A percentile compares a stretch with the other conserved stretches of the same genome.
phyloP scores from a whole-genome alignment of 306 rosid genomes.

The Castanospermum australe region DNA sequence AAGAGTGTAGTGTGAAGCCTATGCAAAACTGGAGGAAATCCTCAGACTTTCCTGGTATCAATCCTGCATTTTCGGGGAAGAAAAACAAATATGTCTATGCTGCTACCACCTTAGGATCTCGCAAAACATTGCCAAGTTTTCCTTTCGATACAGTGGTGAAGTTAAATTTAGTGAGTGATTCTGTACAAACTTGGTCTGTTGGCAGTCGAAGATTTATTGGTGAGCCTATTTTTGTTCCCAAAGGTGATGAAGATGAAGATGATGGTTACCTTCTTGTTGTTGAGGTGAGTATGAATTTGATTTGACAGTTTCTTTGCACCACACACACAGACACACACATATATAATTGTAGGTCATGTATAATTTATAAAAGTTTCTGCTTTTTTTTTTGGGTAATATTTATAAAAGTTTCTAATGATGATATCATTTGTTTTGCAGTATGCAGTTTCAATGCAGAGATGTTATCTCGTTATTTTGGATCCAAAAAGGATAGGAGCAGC shows the following conservation, averaged over 20 bases:
- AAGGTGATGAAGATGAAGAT: slow-evolving; percentile 56
- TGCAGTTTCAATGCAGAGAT: slow-evolving; percentile 77
- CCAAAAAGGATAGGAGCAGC: slow-evolving; percentile 59
- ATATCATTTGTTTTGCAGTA: slow-evolving; percentile 53
- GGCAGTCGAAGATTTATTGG: slow-evolving; percentile 77
- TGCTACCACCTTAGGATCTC: slow-evolving; percentile 74
- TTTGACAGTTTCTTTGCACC: not conserved
- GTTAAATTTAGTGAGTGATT: slow-evolving; percentile 39
- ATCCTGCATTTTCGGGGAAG: slow-evolving; percentile 65
- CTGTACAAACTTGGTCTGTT: slow-evolving; percentile 65
- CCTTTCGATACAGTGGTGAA: slow-evolving; percentile 78
- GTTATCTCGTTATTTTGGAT: slow-evolving; percentile 64
- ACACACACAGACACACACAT: not conserved
- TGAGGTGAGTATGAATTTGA: slow-evolving; percentile 54
- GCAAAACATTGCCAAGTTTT: slow-evolving; percentile 70
- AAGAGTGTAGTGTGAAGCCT: slow-evolving; percentile 52
- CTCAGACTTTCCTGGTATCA: slow-evolving; percentile 78
- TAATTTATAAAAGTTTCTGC: not conserved
- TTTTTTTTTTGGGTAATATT: no score
- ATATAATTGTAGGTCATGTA: not conserved
- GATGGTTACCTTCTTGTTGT: slow-evolving; percentile 88
- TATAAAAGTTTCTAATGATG: not conserved
- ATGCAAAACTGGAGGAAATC: slow-evolving; percentile 58
- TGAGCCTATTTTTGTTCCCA: slow-evolving; percentile 77
- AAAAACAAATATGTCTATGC: slow-evolving; percentile 65